Conservation (phyloP, 2,329 filamentous ascomycete species). For the Aspergillus sp. region DNA sequence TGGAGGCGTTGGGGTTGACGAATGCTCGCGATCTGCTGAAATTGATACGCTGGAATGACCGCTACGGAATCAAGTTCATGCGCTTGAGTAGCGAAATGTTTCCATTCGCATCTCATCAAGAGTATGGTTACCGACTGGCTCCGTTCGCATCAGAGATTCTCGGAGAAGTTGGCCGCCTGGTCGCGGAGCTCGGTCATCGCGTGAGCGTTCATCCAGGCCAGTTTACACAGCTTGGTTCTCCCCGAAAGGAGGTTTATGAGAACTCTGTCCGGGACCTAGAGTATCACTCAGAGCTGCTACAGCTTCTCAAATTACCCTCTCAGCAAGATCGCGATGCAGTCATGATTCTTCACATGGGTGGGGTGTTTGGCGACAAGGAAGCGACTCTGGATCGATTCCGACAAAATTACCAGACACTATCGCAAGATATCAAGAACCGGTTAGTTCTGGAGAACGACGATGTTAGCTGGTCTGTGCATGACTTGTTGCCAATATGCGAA, state of each 20-base stretch:
- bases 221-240: slow-evolving; percentile 90
- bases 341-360: slow-evolving; percentile 94
- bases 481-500: slow-evolving; percentile 86
- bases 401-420: slow-evolving; percentile 70
- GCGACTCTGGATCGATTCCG: slow-evolving; percentile 79
- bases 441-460: slow-evolving; percentile 95
- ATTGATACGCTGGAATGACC: slow-evolving; percentile 90
- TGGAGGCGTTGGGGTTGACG: slow-evolving; percentile 76
- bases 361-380: slow-evolving; percentile 82
- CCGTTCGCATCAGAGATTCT: slow-evolving; percentile 81
- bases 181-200: slow-evolving; percentile 78
- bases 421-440: slow-evolving; percentile 73
- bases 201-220: slow-evolving; percentile 90
- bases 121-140: slow-evolving; percentile 82
- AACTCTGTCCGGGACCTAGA: slow-evolving; percentile 80
- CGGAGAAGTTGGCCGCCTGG: slow-evolving; percentile 75
- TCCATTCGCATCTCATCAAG: slow-evolving; percentile 86
- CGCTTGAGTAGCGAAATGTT: slow-evolving; percentile 96
- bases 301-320: slow-evolving; percentile 73
- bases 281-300: slow-evolving; percentile 86
- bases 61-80: slow-evolving; percentile 90
- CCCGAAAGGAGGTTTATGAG: slow-evolving; percentile 74
- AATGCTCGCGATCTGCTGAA: slow-evolving; percentile 84
- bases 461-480: slow-evolving; percentile 89
- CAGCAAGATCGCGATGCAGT: slow-evolving; percentile 84